Evolutionary conservation across 1,139 yeast species (phyloP).

Genomic region (Yamadazyma taylorii): DNA sequence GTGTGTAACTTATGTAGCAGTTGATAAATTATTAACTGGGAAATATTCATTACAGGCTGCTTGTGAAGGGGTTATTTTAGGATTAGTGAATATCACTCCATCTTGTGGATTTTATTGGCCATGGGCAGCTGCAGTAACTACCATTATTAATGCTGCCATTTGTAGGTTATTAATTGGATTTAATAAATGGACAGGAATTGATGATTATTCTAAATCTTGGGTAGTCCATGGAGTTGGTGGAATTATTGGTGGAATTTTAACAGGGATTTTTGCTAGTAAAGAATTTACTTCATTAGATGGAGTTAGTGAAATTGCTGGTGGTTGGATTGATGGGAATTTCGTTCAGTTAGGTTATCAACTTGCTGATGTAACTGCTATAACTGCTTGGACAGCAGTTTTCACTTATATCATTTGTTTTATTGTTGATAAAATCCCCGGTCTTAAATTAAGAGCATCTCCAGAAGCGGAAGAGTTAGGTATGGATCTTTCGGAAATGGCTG

Average conservation of each 20-base stretch:
- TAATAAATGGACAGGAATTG: constrained; percentile 70
- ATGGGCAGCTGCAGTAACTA: constrained; percentile 83
- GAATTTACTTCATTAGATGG: constrained; percentile 79
- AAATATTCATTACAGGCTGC: constrained; percentile 94
- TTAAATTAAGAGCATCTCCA: constrained; percentile 70
- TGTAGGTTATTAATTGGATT: constrained; percentile 84
- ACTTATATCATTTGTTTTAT: constrained; percentile 67
- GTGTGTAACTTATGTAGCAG: constrained; percentile 82
- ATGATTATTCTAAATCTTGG: constrained; percentile 94
- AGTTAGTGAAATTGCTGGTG: constrained; percentile 66
- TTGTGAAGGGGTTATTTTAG: constrained; percentile 93
- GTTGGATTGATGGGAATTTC: constrained; percentile 92
- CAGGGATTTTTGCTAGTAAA: constrained; percentile 92
- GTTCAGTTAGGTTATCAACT: constrained; percentile 89
- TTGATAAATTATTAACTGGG: constrained; percentile 48
- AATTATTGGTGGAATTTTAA: constrained; percentile 75
- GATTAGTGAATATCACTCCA: constrained; percentile 94
- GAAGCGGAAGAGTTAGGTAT: constrained; percentile 84
- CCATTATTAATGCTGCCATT: constrained; percentile 70
- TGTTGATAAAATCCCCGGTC: constrained; percentile 81
- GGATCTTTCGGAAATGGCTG: constrained; percentile 39
- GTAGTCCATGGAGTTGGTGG: constrained; percentile 96
- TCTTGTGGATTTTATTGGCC: constrained; percentile 96
- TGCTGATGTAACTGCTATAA: constrained; percentile 76
- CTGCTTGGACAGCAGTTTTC: constrained; percentile 76